Evolutionary conservation across 805 yeast species (phyloP).

Genomic region (Hagleromyces aurorensis): DNA sequence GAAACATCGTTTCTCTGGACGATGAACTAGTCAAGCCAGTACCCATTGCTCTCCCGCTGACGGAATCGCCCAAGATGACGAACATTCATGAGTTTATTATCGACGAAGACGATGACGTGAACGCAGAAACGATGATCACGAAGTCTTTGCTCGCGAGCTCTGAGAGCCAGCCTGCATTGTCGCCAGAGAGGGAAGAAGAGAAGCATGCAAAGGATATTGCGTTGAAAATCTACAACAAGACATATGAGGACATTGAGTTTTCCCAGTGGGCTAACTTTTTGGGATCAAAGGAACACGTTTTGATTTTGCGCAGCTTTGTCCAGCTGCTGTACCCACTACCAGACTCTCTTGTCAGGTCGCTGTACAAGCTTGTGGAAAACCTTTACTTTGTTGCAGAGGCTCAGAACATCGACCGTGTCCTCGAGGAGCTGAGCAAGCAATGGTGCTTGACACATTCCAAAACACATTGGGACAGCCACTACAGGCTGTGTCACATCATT

Average conservation of each 20-base stretch:
- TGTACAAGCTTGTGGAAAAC: conserved; percentile 53
- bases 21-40: background rate
- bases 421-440: conserved; percentile 58
- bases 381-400: conserved; percentile 78
- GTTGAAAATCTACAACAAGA: conserved; percentile 27
- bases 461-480: conserved; percentile 40
- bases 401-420: conserved; percentile 66
- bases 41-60: conserved; percentile 6
- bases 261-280: conserved; percentile 37
- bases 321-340: conserved; percentile 37
- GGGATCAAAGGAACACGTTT: conserved; percentile 28
- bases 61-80: conserved; percentile 17
- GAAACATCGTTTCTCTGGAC: too few relatives aligned
- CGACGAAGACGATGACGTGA: background rate
- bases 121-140: background rate
- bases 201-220: conserved; percentile 21
- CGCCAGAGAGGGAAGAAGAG: conserved; percentile 1
- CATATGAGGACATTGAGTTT: conserved; percentile 29
- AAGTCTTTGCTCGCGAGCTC: too few relatives aligned
- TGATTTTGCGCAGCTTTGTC: conserved; percentile 33
- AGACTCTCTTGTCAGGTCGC: conserved; percentile 45
- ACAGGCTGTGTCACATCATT: conserved; percentile 58
- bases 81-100: conserved; percentile 13
- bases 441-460: conserved; percentile 48
- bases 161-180: too few relatives aligned